phyloP scores from a whole-genome alignment of 2,329 filamentous ascomycete species.

The Colletotrichum cuscutae region DNA sequence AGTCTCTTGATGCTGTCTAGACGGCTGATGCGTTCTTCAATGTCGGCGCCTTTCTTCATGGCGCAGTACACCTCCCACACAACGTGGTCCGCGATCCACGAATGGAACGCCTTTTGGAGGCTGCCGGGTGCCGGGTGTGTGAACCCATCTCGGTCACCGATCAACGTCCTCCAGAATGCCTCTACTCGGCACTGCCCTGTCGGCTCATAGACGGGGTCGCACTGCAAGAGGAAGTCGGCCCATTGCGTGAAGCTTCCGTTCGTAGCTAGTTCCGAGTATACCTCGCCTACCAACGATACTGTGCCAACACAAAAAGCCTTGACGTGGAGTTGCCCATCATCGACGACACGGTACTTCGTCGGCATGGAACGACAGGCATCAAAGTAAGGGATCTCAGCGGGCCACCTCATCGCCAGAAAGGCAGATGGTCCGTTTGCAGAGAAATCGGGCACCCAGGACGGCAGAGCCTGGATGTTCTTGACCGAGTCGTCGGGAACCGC shows the following conservation, averaged over 20 bases:
- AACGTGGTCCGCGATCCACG: conserved; percentile 23
- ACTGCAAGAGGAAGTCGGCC: conserved; percentile 35
- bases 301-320: conserved; percentile 17
- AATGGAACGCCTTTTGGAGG: conserved; percentile 16
- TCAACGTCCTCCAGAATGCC: conserved; percentile 41
- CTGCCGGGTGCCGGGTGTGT: conserved; percentile 4
- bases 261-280: conserved; percentile 24
- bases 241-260: conserved; percentile 27
- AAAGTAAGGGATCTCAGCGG: conserved; percentile 1
- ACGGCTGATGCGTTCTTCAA: not conserved
- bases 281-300: not conserved
- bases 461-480: conserved; percentile 22
- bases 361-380: conserved; percentile 6
- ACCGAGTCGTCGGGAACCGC: conserved; percentile 38
- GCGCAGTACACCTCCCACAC: conserved; percentile 21
- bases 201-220: conserved; percentile 35
- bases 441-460: conserved; percentile 40
- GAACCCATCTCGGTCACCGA: conserved; percentile 38
- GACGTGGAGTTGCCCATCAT: conserved; percentile 4
- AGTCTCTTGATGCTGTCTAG: conserved; percentile 15
- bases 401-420: conserved; percentile 19
- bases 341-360: not conserved
- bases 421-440: conserved; percentile 12
- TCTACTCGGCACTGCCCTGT: conserved; percentile 40
- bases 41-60: conserved; percentile 2